phyloP scores from a whole-genome alignment of 306 rosid species.

The Malus domestica region ASM211411v1 NC_041804.1:7849001-7849500 shows the following conservation, averaged over 20 bases:
- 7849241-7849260: conserved; percentile 56
- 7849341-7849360: conserved; percentile 64
- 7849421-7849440: not conserved
- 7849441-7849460: not conserved
- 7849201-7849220: conserved; percentile 32
- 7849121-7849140: conserved; percentile 68
- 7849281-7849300: conserved; percentile 50
- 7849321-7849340: conserved; percentile 48
- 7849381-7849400: conserved; percentile 71
- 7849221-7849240: conserved; percentile 47
- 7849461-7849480: not conserved
- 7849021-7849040: not conserved
- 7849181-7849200: conserved; percentile 80
- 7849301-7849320: conserved; percentile 53
- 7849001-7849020: not conserved
- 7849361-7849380: conserved; percentile 62
- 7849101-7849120: not conserved
- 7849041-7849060: not conserved
- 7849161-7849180: conserved; percentile 59
- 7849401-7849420: conserved; percentile 34
- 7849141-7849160: conserved; percentile 83
- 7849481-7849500: not conserved
- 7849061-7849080: not conserved
- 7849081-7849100: no score
- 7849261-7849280: conserved; percentile 42